phyloP scores from a whole-genome alignment of 2,329 filamentous ascomycete species.

The Coniochaeta ligniaria region DNA sequence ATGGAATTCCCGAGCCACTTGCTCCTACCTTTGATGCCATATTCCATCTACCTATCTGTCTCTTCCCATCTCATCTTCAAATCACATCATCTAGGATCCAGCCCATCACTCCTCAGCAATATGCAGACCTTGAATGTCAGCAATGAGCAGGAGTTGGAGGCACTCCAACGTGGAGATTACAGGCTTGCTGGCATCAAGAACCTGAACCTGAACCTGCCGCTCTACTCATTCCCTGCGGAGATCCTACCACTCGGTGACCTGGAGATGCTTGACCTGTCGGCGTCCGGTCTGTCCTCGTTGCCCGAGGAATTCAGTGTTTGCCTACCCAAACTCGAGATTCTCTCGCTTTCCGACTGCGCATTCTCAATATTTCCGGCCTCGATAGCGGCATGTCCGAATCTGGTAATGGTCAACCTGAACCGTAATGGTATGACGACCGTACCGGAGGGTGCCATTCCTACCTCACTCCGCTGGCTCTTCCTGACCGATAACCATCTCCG shows the following conservation, averaged over 20 bases:
- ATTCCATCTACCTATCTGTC: too few species aligned
- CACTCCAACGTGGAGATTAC: too few species aligned
- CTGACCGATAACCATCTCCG: constrained; percentile 36
- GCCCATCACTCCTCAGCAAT: too few species aligned
- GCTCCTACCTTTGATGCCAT: too few species aligned
- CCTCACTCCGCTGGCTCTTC: constrained; percentile 37
- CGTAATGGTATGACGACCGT: constrained; percentile 35
- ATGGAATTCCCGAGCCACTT: too few species aligned
- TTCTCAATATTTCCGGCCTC: constrained; percentile 35
- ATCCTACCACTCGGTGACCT: constrained; percentile 33
- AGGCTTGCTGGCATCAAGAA: too few species aligned
- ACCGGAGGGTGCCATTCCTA: constrained; percentile 32
- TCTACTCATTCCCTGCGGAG: constrained; percentile 10
- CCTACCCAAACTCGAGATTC: constrained; percentile 35
- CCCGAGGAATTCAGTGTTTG: constrained; percentile 27
- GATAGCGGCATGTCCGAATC: constrained; percentile 27
- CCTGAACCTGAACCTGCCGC: neutral
- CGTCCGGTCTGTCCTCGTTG: constrained; percentile 31
- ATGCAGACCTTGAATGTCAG: too few species aligned
- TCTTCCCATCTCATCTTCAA: too few species aligned
- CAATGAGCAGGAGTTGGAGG: too few species aligned
- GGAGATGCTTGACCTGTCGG: constrained; percentile 40
- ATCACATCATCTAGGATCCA: too few species aligned
- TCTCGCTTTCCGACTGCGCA: constrained; percentile 37
- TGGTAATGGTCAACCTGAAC: constrained; percentile 44